Base-by-base conservation (phyloP, 257 asterid genomes). In the Parsonsia alboflavescens region DNA sequence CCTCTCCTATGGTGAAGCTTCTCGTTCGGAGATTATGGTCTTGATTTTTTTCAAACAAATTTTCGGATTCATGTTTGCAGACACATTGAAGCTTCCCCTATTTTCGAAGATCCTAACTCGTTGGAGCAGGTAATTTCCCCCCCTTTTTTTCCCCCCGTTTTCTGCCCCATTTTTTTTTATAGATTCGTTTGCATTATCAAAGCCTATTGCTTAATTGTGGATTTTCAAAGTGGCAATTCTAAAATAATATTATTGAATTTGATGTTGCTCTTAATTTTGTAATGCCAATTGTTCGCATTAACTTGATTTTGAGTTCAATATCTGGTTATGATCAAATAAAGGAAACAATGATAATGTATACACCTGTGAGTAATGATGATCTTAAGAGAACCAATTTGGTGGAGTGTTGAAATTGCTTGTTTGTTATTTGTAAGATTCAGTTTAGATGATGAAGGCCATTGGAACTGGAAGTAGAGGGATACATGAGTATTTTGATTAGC, bases 61-160 rank as follows among this genome's bases (percentile, higher is more conserved):
- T 49, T 78, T n/a, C 28, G 58, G 42, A 0, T 78, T 73, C 2
- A 52, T 49, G 26, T 83, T 78, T 66, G 88, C 83, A 87, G 92
- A 59, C 96, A 95, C 73, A 83, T 88, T 81, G 96, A 90, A 75
- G 91, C 89, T 70, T 80, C 93, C 78, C 96, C 99, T 9, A 71
- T 88, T 0, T 81, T 95, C 75, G 96, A 92, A 83, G 98, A 92
- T 86, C 99, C 99, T 22, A 90, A 84, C 87, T 95, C 99, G 15
- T 80, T 92, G 83, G 88, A 86, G 42, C 84, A 83, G 84, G 97
- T 93, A 73, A 73, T 52, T 68, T 33, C 39, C 39, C 3, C 39
- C n/a, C 33, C 0, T n/a, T 21, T 30, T 30, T 28, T 61, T 12
- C 5, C 30, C 1, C 2, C 10, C 21, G 26, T 53, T 30, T 10